Base-by-base conservation (phyloP, 2,329 filamentous ascomycete species). In the Delphinella strobiligena region DNA sequence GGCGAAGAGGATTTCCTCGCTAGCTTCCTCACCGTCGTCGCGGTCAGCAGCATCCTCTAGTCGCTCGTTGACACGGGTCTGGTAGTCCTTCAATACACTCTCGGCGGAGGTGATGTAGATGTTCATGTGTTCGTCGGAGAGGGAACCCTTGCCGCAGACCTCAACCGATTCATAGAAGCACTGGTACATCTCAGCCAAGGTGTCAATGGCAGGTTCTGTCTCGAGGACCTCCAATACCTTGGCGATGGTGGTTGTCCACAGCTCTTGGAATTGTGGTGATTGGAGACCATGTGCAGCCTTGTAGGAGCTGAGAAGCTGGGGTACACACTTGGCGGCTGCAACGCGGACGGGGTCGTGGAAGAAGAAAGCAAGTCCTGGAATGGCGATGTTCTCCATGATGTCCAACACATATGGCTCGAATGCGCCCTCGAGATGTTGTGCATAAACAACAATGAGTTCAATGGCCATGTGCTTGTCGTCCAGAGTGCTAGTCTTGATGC, bases 401-500 rank as follows among this genome's bases (percentile, higher is more conserved):
- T 93, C 81, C 33, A 80, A 71, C 38, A 94, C 89, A 49, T 93
- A 96, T 1, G 84, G 85, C 39, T 91, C 87, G 57, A 98, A 98
- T 19, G 83, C 77, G 16, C 74, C 86, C 58, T 95, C 86, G n/a
- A 98, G 73, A 18, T 94, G 88, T 59, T 95, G 87, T 2, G 91
- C 89, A 56, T 98, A 98, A 46, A 98, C 89, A 34, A 93, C 88
- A 45, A 98, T 82, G 38, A 98, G 77, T 63, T 98, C 91, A 48
- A 98, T 96, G n/a, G 91, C 91, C 75, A 94, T 95, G 61, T 96
- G 88, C 69, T 98, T 98, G 64, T 98, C 91, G 53, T 98, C 91
- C 61, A 98, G 80, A 8, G 83, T 85, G 59, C 86, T 94, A 5
- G 91, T 98, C 66, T 88, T 87, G 66, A 98, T 98, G 48, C 91